Evolutionary conservation across 2,329 filamentous ascomycete genomes (phyloP), one percentile per base, ranked within the genome.

Genomic region (Nannizziopsis arthrosporioides): DNA sequence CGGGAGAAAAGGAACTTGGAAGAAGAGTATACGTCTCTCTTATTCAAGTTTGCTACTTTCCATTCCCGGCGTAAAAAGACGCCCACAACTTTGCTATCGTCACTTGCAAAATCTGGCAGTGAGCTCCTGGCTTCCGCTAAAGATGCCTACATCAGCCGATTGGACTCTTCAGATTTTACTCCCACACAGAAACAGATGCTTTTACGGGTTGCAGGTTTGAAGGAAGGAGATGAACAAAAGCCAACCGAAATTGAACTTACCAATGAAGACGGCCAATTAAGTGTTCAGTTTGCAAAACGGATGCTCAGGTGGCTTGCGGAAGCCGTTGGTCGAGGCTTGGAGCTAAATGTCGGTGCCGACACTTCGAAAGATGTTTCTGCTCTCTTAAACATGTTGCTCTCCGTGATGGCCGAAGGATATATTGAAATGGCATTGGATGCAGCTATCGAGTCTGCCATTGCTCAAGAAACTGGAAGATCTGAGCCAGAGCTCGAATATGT

Each of bases 281-380:
- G 82, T 56, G 73, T 93, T 3, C 73, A 80, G n/a, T 88, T 85
- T 63, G 86, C 89, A n/a, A 96, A 96, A 68, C 79, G 92, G 49
- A 98, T 98, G 89, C 76, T 98, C 51, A 93, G 86, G 62, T 98
- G 92, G 92, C 72, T 98, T 36, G 92, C 92, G 2, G 92, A 98
- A 70, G 88, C 86, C 53, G 90, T 98, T 18, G 85, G 92, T 35
- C 77, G 92, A 54, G 87, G 88, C 0, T 74, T 98, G 8, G 92
- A 98, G 64, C 74, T 98, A n/a, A 88, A 85, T 18, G 83, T 85
- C 18, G 81, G 82, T 44, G 83, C 77, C 49, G 92, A 98, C 57
- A 95, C 88, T 3, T 87, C 92, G 12, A 96, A 94, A 64, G 92
- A 98, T 64, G 86, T 96, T 48, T 84, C 83, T 40, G 81, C 86